phyloP scores from a whole-genome alignment of 108 stramenopile genomes.

The Aurantiochytrium sp. region DNA sequence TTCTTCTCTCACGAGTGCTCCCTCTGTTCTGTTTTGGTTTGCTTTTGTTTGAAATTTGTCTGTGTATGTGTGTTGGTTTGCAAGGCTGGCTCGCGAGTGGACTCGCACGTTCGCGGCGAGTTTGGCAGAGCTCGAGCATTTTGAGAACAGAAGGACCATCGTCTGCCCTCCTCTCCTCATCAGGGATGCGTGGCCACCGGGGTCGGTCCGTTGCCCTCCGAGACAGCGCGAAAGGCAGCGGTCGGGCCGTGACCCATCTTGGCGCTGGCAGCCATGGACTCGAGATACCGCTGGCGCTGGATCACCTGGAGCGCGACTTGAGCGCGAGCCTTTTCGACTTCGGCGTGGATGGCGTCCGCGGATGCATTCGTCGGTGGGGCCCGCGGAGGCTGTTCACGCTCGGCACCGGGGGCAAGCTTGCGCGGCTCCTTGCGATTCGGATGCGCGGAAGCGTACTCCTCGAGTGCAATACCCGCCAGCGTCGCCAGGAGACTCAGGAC shows the following conservation, averaged over 20 bases:
- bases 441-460: background rate
- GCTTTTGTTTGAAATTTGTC: too few relatives aligned
- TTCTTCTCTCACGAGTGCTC: too few relatives aligned
- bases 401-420: background rate
- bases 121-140: too few relatives aligned
- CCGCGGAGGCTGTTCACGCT: background rate
- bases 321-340: background rate
- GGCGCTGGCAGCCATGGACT: background rate
- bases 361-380: background rate
- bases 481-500: background rate
- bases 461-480: background rate
- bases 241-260: background rate
- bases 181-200: background rate
- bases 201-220: background rate
- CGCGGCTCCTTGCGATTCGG: slow-evolving; percentile 6
- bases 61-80: too few relatives aligned
- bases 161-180: too few relatives aligned
- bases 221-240: background rate
- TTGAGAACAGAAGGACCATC: too few relatives aligned
- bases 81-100: too few relatives aligned
- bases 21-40: too few relatives aligned
- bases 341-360: background rate
- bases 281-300: background rate
- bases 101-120: too few relatives aligned
- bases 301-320: background rate